Base-by-base conservation (phyloP, 148 eudicot genomes). In the Amaranthus cruentus region DNA sequence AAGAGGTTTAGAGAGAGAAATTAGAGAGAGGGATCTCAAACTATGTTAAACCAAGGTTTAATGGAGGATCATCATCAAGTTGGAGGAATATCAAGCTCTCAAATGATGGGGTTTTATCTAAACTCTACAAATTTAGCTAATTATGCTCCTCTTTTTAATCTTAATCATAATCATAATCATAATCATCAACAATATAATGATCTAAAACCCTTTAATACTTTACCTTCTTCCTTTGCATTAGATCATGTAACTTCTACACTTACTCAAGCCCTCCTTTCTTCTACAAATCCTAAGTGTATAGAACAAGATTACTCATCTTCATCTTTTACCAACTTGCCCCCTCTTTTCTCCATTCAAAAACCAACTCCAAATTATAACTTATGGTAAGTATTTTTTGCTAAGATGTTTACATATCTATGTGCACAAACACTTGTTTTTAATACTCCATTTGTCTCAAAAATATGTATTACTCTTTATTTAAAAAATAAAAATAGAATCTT, bases 41-140 rank as follows among this genome's bases (percentile, higher is more conserved):
- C 21, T 71, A 86, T 88, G 86, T 68, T 85, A 62, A 88, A 80
- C 72, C 87, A 88, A 73, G 84, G 88, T 8, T 78, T 83, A 49
- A 54, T 79, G 51, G 82, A 77, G 21, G 86, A 88, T 55, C 88
- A 83, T 62, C 51, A 64, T 47, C 68, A 64, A 62, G 6, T 62
- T 42, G 66, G 66, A 28, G 38, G 38, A 71, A 85, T 84, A 57
- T 73, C 83, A 28, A 69, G 75, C 61, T 69, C 83, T 69, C 82
- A 85, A 74, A 74, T 28, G 38, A 28, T 84, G 82, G 89, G 89
- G 21, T 81, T 86, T 69, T 79, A 72, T 69, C 68, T 82, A 69
- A 83, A 81, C 75, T 83, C 86, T 53, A 55, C 81, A 7, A 83
- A 71, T 69, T 66, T 81, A 8, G 70, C 46, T 49, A 69, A 54